Conservation (phyloP, 2,329 filamentous ascomycete species). For the Coccinonectria pachysandricola region DNA sequence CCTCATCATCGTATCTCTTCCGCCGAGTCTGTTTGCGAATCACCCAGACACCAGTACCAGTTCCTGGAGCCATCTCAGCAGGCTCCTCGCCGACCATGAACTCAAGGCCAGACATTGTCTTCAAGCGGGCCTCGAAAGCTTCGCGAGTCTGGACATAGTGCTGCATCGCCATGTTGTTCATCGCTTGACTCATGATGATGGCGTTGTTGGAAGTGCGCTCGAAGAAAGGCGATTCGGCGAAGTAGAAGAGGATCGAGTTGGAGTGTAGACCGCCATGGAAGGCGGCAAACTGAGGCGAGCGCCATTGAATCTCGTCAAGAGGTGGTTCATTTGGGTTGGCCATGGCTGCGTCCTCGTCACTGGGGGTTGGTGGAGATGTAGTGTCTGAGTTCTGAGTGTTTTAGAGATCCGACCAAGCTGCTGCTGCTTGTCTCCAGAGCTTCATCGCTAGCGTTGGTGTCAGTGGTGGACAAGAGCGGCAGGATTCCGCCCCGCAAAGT, state of each 20-base stretch:
- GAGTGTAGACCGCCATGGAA: conserved; percentile 50
- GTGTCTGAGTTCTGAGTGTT: too few relatives aligned
- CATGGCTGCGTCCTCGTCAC: too few relatives aligned
- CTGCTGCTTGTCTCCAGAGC: too few relatives aligned
- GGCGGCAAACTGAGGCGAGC: conserved; percentile 37
- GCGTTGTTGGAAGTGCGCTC: conserved; percentile 59
- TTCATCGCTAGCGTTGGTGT: too few relatives aligned
- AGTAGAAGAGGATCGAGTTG: conserved; percentile 58
- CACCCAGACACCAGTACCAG: conserved; percentile 58
- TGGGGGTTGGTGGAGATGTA: too few relatives aligned
- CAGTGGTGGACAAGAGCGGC: conserved; percentile 4
- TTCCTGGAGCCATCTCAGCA: conserved; percentile 52
- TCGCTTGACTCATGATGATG: conserved; percentile 50
- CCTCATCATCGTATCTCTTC: conserved; percentile 44
- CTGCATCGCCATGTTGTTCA: conserved; percentile 49
- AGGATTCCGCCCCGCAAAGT: conserved; percentile 7
- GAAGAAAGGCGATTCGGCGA: conserved; percentile 57
- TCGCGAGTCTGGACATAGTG: conserved; percentile 50
- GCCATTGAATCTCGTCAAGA: conserved; percentile 60
- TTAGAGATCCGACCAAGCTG: too few relatives aligned
- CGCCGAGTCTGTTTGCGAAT: conserved; percentile 57
- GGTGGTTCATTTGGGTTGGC: conserved; percentile 38
- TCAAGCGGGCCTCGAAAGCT: conserved; percentile 51
- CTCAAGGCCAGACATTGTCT: conserved; percentile 56
- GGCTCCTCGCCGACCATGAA: conserved; percentile 57